These are phyloP conservation scores for Setaria viridis DNA, from an alignment of 202 grass and related monocot species.

Conservation along the genomic window DNA sequence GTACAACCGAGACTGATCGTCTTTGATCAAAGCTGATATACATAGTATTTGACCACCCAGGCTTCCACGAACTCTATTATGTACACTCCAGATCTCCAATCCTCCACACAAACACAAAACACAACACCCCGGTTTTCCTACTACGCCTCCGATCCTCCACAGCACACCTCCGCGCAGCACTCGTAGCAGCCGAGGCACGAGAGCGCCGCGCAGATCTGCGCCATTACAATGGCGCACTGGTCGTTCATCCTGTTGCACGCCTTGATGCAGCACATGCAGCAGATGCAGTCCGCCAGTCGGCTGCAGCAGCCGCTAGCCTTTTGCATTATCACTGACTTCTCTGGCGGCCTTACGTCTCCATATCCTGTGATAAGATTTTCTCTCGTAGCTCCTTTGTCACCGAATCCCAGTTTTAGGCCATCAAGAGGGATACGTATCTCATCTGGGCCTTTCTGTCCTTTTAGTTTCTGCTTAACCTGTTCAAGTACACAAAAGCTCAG, in stretches of 20 bases:
- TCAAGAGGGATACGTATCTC: slow-evolving; percentile 40
- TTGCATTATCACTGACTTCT: slow-evolving; percentile 51
- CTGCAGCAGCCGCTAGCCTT: slow-evolving; percentile 75
- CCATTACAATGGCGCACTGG: slow-evolving; percentile 64
- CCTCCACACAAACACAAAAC: slow-evolving; percentile 14
- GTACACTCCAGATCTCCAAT: slow-evolving; percentile 35
- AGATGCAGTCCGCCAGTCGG: slow-evolving; percentile 58
- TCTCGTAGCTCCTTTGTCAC: slow-evolving; percentile 67
- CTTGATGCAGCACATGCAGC: slow-evolving; percentile 86
- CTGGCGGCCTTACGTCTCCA: slow-evolving; percentile 47
- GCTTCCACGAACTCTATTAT: slow-evolving; percentile 11
- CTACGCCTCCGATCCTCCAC: slow-evolving; percentile 54
- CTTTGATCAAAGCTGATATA: slow-evolving; percentile 32
- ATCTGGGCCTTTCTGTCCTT: slow-evolving; percentile 35
- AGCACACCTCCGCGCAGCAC: slow-evolving; percentile 78
- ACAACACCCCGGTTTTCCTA: neutral
- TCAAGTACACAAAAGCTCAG: slow-evolving; percentile 28
- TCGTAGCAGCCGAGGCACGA: slow-evolving; percentile 87
- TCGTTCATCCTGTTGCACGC: slow-evolving; percentile 79
- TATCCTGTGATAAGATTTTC: slow-evolving; percentile 59
- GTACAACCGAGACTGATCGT: slow-evolving; percentile 32
- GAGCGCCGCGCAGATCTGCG: slow-evolving; percentile 69
- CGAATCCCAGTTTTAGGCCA: slow-evolving; percentile 71
- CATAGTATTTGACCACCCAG: neutral
- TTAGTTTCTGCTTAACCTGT: slow-evolving; percentile 55